Base-by-base conservation (phyloP, 2,329 filamentous ascomycete genomes). In the Byssochlamys sp. region DNA sequence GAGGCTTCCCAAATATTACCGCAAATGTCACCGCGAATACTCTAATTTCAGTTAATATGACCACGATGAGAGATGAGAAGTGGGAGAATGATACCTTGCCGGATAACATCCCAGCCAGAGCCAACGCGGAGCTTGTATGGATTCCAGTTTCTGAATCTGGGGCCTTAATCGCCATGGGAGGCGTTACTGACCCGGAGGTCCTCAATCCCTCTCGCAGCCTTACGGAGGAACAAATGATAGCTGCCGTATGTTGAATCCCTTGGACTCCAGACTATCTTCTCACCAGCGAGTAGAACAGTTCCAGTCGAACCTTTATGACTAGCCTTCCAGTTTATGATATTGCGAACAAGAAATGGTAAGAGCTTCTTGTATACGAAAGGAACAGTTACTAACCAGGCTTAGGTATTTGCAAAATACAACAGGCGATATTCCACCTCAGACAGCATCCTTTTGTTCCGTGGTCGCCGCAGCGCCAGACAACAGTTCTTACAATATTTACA, bases 101-200 rank as follows among this genome's bases (percentile, higher is more conserved):
- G 0, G 48, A 64, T 0, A 61, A 67, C 3, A 74, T 87, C 5
- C 69, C 74, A 3, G 80, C 80, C 0, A 80, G 87, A 14, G 83
- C 84, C 3, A 84, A 81, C 62, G 78, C 85, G 0, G 85, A 87
- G 58, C 74, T 87, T 1, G 84, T 87, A 0, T 90, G 87, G 86
- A 62, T 77, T 6, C 75, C 75, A 4, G 70, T 75, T 0, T 70
- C 72, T 0, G 63, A 70, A 1, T 64, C 65, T 1, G 75, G 75
- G 2, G 62, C 70, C 2, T 59, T 77, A 2, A 65, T 77, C 5
- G 70, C 68, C 2, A 70, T 77, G 35, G 75, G 75, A 4, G 75
- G 75, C 14, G 66, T 72, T 4, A 60, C 66, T 0, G 52, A 72
- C 11, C 67, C 70, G 0, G 62, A 62, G 19, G 56, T 59, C 1